Evolutionary conservation across 2,329 filamentous ascomycete species (phyloP).

Genomic region (Lasiodiplodia hormozganensis): DNA sequence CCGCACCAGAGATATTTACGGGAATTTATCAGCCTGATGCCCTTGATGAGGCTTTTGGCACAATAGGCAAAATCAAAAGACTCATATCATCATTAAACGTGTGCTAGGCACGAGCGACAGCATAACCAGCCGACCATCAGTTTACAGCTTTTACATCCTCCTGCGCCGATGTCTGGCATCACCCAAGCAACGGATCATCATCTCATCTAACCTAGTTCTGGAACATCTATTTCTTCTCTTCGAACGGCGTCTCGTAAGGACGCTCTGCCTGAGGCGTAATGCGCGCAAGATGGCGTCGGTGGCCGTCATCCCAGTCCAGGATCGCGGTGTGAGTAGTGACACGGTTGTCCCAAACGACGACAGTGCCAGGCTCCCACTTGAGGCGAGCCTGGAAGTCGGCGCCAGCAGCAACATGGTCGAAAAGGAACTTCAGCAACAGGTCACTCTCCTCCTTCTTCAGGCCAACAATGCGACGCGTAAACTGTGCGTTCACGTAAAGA

Average conservation of each 20-base stretch:
- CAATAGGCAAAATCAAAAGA: neutral
- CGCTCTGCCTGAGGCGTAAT: constrained; percentile 84
- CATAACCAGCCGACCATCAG: constrained; percentile 4
- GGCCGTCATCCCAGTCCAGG: constrained; percentile 81
- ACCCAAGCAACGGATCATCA: neutral
- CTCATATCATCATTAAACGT: constrained; percentile 7
- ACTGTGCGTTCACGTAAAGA: constrained; percentile 82
- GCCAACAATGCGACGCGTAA: constrained; percentile 81
- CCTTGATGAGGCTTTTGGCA: neutral
- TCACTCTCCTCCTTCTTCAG: constrained; percentile 89
- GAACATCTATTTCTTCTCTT: constrained; percentile 35
- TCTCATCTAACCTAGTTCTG: neutral
- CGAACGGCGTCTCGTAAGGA: constrained; percentile 70
- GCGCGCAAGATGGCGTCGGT: constrained; percentile 78
- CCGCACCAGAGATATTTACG: neutral
- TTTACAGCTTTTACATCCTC: constrained; percentile 4
- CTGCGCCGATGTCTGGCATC: neutral
- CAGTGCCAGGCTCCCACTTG: constrained; percentile 79
- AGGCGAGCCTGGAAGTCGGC: constrained; percentile 77
- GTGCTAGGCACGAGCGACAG: neutral
- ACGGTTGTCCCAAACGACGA: constrained; percentile 87
- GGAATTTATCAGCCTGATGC: neutral
- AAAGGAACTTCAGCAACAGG: constrained; percentile 76
- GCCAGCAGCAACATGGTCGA: constrained; percentile 74
- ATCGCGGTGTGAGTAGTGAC: constrained; percentile 80